Percentiles rank a stretch among this genome's conserved stretches.
phyloP scores from a whole-genome alignment of 2,329 filamentous ascomycete genomes.

The Arthroderma uncinatum region DNA sequence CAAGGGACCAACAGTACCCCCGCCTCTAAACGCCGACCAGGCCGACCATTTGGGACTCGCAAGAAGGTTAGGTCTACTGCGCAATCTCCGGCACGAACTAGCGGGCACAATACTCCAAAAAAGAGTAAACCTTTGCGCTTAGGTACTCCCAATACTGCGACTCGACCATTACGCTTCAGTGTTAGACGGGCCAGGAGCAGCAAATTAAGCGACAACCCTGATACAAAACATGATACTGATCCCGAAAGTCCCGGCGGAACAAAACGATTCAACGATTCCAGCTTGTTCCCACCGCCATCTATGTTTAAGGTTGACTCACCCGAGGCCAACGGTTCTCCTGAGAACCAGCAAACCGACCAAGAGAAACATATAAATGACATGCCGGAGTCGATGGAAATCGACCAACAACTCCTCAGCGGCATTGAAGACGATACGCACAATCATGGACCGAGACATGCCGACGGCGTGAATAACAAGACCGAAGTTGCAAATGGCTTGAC shows the following conservation, averaged over 20 bases:
- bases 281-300: background rate
- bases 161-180: conserved; percentile 16
- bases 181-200: conserved; percentile 26
- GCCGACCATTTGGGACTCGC: conserved; percentile 28
- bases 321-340: background rate
- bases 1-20: conserved; percentile 20
- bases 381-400: background rate
- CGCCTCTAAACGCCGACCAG: conserved; percentile 27
- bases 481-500: background rate
- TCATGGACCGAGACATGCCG: background rate
- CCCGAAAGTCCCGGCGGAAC: conserved; percentile 3
- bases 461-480: background rate
- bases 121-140: conserved; percentile 22
- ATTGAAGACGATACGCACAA: background rate
- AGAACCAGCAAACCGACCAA: background rate
- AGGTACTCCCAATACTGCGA: conserved; percentile 21
- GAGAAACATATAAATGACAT: background rate
- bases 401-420: background rate
- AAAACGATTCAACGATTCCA: background rate
- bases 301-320: too few species aligned
- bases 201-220: conserved; percentile 18
- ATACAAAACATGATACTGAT: background rate
- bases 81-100: conserved; percentile 26
- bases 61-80: conserved; percentile 19
- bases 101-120: conserved; percentile 29